Evolutionary conservation across 768 basidiomycete species (phyloP).

Genomic region (Symmetrospora coprosmae): DNA sequence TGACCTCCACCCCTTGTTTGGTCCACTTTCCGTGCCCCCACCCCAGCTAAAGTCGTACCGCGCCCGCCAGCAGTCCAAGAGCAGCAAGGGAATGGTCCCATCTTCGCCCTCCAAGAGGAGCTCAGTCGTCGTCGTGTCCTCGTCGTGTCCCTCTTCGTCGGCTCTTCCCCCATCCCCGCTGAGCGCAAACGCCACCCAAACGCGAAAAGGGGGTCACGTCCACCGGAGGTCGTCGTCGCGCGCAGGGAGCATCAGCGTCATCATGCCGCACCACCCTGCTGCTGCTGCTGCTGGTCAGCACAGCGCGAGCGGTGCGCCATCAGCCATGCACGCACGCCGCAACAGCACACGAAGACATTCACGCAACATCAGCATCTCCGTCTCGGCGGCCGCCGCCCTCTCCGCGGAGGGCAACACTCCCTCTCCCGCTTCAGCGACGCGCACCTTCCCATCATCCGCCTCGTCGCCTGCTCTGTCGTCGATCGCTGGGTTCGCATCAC

Average conservation of each 20-base stretch:
- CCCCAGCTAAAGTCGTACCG: conserved; percentile 31
- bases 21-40: neutral
- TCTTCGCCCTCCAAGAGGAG: neutral
- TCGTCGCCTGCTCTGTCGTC: neutral
- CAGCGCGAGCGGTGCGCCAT: neutral
- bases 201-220: neutral
- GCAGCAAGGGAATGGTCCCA: neutral
- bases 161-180: neutral
- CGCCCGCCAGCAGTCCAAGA: conserved; percentile 26
- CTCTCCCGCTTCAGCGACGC: neutral
- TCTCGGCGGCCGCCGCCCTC: neutral
- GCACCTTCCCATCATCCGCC: neutral
- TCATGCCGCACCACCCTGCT: no score
- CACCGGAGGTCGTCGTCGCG: neutral
- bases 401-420: neutral
- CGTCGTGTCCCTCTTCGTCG: neutral
- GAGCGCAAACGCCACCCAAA: no score
- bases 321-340: neutral
- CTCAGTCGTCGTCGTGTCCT: neutral
- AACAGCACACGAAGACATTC: neutral
- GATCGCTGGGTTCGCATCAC: no score
- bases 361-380: neutral
- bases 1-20: neutral
- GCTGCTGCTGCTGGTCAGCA: neutral
- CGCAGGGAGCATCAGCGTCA: neutral